Conservation (phyloP, 2,329 filamentous ascomycete species). For the Pyrenochaeta sp. region DNA sequence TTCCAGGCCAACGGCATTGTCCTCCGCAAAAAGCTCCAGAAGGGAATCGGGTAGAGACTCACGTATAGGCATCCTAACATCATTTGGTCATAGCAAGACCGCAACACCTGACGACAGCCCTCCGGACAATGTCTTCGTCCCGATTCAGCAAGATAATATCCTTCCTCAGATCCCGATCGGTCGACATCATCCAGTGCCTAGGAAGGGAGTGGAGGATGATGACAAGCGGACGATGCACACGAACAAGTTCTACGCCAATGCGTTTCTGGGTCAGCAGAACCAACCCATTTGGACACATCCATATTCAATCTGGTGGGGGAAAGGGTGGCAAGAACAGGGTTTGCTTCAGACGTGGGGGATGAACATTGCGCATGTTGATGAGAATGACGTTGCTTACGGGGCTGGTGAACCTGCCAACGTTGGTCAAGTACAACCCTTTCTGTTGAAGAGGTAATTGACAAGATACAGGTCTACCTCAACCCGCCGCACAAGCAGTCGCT, state of each 20-base stretch:
- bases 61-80: constrained; percentile 17
- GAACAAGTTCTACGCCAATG: constrained; percentile 77
- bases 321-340: constrained; percentile 58
- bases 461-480: constrained; percentile 73
- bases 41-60: constrained; percentile 12
- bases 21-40: constrained; percentile 1
- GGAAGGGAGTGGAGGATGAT: constrained; percentile 49
- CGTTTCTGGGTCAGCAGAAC: constrained; percentile 77
- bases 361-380: constrained; percentile 76
- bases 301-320: constrained; percentile 57
- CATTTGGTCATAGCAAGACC: constrained; percentile 14
- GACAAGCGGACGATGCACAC: constrained; percentile 65
- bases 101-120: constrained; percentile 15
- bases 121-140: constrained; percentile 51
- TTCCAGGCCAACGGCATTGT: neutral
- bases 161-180: constrained; percentile 51
- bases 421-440: neutral
- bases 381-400: constrained; percentile 73
- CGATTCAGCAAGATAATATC: constrained; percentile 52
- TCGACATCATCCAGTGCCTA: constrained; percentile 52
- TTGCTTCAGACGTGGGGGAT: constrained; percentile 73
- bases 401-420: constrained; percentile 46
- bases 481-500: constrained; percentile 80
- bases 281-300: constrained; percentile 76
- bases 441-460: neutral